These are phyloP conservation scores for Russula olivacea DNA, from an alignment of 768 basidiomycete genomes.

Conservation along the genomic window DNA sequence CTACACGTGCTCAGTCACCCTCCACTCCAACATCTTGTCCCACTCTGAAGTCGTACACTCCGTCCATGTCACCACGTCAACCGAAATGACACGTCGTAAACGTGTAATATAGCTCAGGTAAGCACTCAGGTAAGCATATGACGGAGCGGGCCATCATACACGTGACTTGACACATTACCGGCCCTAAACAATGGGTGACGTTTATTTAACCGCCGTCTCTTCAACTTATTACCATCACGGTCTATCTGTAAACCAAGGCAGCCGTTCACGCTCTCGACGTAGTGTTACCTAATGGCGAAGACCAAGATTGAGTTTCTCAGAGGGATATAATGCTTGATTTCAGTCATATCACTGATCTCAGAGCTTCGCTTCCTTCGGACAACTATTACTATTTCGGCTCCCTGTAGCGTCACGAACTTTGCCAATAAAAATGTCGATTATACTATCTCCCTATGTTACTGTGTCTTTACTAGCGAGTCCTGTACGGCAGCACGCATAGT, in stretches of 20 bases:
- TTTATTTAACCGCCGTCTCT: slow-evolving; percentile 3
- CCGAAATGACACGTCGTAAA: no score
- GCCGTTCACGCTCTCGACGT: slow-evolving; percentile 38
- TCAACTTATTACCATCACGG: slow-evolving; percentile 45
- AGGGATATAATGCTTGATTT: slow-evolving; percentile 66
- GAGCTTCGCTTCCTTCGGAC: slow-evolving; percentile 49
- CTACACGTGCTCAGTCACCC: no score
- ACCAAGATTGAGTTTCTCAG: slow-evolving; percentile 52
- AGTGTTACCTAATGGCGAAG: slow-evolving; percentile 71
- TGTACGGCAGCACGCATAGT: background rate
- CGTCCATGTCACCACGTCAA: no score
- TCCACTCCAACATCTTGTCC: no score
- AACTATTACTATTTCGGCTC: slow-evolving; percentile 23
- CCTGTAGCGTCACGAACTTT: no score
- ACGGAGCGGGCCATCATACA: no score
- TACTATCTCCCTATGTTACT: background rate
- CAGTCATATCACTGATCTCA: slow-evolving; percentile 27
- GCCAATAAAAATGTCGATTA: background rate
- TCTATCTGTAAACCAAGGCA: slow-evolving; percentile 66
- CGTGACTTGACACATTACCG: background rate
- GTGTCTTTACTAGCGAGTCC: background rate
- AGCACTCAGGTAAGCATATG: no score
- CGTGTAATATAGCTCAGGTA: no score
- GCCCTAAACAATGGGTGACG: slow-evolving; percentile 28
- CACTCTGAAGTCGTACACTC: no score